Conservation (phyloP, 2,329 filamentous ascomycete species). For the Ophiognomonia clavigignenti-juglandacearum region DNA sequence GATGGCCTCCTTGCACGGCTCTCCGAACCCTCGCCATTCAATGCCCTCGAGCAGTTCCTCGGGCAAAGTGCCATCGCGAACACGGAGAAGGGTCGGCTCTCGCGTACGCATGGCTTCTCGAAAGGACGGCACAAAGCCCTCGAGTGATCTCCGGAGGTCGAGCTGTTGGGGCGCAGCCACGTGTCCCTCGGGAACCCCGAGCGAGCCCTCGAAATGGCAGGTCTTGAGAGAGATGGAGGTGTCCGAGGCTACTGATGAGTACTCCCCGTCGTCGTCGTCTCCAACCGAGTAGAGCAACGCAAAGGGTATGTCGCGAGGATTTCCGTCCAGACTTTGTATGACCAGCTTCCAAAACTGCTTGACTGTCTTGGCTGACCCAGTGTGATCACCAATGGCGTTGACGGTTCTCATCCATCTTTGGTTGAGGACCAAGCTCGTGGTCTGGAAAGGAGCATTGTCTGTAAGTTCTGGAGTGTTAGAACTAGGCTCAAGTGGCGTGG, state of each 20-base stretch:
- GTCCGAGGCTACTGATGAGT: slow-evolving; percentile 28
- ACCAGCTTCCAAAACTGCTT: slow-evolving; percentile 31
- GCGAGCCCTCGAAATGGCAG: slow-evolving; percentile 30
- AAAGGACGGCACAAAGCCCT: slow-evolving; percentile 32
- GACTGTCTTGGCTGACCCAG: slow-evolving; percentile 27
- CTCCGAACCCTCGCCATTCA: slow-evolving; percentile 48
- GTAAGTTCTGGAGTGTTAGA: slow-evolving; percentile 16
- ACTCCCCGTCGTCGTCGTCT: slow-evolving; percentile 30
- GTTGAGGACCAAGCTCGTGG: slow-evolving; percentile 28
- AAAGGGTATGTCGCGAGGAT: slow-evolving; percentile 34
- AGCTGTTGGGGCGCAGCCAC: slow-evolving; percentile 27
- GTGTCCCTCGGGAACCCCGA: slow-evolving; percentile 31
- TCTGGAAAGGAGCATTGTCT: slow-evolving; percentile 33
- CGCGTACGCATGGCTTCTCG: slow-evolving; percentile 31
- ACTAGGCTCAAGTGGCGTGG: no score
- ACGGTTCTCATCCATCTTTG: slow-evolving; percentile 30
- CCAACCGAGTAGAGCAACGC: slow-evolving; percentile 36
- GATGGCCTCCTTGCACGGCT: slow-evolving; percentile 50
- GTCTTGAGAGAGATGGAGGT: slow-evolving; percentile 31
- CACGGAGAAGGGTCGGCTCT: slow-evolving; percentile 27
- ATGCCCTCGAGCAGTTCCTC: slow-evolving; percentile 48
- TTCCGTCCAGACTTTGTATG: slow-evolving; percentile 28
- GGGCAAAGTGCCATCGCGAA: slow-evolving; percentile 43
- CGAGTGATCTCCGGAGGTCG: slow-evolving; percentile 29
- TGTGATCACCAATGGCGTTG: slow-evolving; percentile 26